Evolutionary conservation across 805 yeast genomes (phyloP).

Genomic region (Candida patagonica): DNA sequence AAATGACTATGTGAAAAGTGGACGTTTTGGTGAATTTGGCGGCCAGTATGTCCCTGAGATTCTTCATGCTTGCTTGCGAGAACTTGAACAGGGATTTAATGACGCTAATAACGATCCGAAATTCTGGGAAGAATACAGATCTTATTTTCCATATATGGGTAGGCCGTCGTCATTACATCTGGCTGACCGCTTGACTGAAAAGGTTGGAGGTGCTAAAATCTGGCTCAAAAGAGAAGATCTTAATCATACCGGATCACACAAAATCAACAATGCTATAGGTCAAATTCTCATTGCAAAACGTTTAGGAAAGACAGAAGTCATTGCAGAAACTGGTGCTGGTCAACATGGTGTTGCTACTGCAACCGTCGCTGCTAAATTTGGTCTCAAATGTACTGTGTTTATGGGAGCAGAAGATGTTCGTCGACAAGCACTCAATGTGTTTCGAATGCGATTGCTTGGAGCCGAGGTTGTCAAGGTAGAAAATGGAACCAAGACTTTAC

Average conservation of each 20-base stretch:
- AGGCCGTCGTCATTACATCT: conserved; percentile 89
- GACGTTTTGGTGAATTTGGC: conserved; percentile 90
- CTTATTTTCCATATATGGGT: conserved; percentile 86
- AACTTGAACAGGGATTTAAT: conserved; percentile 82
- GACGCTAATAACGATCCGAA: conserved; percentile 78
- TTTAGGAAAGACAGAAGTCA: conserved; percentile 36
- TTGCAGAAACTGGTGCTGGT: conserved; percentile 44
- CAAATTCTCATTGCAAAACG: conserved; percentile 37
- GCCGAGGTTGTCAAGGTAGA: conserved; percentile 91
- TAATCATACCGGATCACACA: conserved; percentile 41
- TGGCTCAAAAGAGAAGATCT: conserved; percentile 96
- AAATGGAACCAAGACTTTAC: conserved; percentile 88
- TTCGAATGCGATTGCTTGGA: conserved; percentile 93
- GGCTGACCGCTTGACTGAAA: conserved; percentile 82
- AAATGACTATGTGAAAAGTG: conserved; percentile 54
- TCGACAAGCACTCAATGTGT: conserved; percentile 96
- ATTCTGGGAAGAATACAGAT: conserved; percentile 88
- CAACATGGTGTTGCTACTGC: conserved; percentile 46
- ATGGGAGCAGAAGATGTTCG: conserved; percentile 99
- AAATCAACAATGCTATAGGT: conserved; percentile 40
- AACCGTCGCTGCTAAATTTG: conserved; percentile 51
- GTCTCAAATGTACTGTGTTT: conserved; percentile 84
- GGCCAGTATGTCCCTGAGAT: conserved; percentile 99
- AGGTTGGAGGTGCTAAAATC: conserved; percentile 91
- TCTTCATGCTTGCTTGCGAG: conserved; percentile 79